Evolutionary conservation across 2,329 filamentous ascomycete genomes (phyloP).

Genomic region (Chaetomiaceae sp.): DNA sequence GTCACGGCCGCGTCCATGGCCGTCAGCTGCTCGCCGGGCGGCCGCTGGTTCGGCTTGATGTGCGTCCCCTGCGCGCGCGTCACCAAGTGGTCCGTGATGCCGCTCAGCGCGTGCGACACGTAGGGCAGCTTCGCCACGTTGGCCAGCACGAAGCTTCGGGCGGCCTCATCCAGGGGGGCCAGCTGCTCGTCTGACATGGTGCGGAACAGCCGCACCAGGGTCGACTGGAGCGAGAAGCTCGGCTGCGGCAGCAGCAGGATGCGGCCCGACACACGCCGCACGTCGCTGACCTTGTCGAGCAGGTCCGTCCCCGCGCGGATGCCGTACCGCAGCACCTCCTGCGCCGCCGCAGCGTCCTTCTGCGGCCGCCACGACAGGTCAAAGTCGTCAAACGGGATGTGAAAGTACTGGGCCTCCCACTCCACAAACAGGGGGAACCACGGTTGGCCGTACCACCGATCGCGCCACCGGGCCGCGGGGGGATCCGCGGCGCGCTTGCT

Average conservation of each 20-base stretch:
- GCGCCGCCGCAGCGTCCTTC: neutral
- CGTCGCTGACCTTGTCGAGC: slow-evolving; percentile 16
- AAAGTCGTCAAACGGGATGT: slow-evolving; percentile 33
- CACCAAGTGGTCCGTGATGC: slow-evolving; percentile 28
- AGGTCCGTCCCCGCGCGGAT: slow-evolving; percentile 17
- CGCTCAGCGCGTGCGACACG: slow-evolving; percentile 26
- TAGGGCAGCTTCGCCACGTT: neutral
- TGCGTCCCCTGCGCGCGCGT: slow-evolving; percentile 34
- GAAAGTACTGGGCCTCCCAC: slow-evolving; percentile 39
- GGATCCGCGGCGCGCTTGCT: slow-evolving; percentile 23
- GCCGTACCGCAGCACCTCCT: neutral
- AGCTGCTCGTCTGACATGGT: too few species aligned
- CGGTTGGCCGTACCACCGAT: slow-evolving; percentile 31
- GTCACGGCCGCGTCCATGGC: too few species aligned
- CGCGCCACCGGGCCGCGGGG: too few species aligned
- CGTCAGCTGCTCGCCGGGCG: too few species aligned
- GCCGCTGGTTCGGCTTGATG: slow-evolving; percentile 35
- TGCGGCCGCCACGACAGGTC: slow-evolving; percentile 24
- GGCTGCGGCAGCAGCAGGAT: slow-evolving; percentile 37
- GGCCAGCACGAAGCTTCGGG: too few species aligned
- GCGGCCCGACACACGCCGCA: slow-evolving; percentile 31
- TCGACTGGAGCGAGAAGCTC: slow-evolving; percentile 25
- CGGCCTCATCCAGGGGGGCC: too few species aligned
- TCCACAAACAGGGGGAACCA: slow-evolving; percentile 39
- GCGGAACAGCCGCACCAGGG: too few species aligned